Base-by-base conservation (phyloP, 345 rosid species). In the Gossypium arboreum region DNA sequence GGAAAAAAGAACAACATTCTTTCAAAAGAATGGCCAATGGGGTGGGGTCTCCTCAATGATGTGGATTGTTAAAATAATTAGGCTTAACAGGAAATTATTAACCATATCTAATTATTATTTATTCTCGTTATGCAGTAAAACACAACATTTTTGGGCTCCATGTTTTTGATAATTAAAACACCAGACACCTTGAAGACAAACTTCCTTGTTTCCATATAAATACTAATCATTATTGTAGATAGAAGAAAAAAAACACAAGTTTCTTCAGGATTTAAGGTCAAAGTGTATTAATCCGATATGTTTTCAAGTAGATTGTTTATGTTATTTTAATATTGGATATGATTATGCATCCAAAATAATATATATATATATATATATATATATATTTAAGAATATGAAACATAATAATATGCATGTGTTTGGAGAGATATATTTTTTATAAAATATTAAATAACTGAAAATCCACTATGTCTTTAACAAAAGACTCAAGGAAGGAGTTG, bases 11-110 rank as follows among this genome's bases (percentile, higher is more conserved):
- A 16, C 24, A 27, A 29, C 22, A 29, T 12, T 44, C 4, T 41
- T 41, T 43, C 17, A 54, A 56, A 56, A 18, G 4, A 56, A 20
- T 11, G 44, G 29, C 9, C 27, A 18, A 58, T 18, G 45, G 39
- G 24, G 39, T 7, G 56, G 59, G 80, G 69, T 73, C 61, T 66
- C 13, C 54, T 65, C 16, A 24, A 65, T 47, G n/a, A 73, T 34
- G 62, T 27, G 22, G 52, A 54, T 47, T n/a, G 41, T 54, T 34
- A 54, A n/a, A 27, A 17, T 29, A 8, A 27, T 15, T 27, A 27
- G 45, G 29, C 15, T 2, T 24, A 7, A 51, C 7, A 4, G 43
- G 22, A 24, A 15, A 24, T 25, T 13, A 17, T 17, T 20, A 12
- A 12, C 17, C 9, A 34, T n/a, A 44, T 44, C 48, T 34, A 17